These are phyloP conservation scores for Aplosporella prunicola DNA, from an alignment of 2,329 filamentous ascomycete genomes.

Conservation along the genomic window DNA sequence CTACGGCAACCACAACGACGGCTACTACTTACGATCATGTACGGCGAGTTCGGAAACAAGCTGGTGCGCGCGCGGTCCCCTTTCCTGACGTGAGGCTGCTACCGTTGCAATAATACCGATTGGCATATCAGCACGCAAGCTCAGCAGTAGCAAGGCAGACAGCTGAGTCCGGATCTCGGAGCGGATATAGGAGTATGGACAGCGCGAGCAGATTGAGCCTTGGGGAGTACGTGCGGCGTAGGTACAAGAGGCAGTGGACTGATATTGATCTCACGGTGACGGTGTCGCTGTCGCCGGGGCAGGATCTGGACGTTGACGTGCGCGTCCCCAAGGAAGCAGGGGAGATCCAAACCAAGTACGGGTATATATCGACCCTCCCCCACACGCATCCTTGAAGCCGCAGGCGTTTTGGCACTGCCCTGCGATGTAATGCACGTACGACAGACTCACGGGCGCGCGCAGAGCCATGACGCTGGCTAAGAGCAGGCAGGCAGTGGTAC, in stretches of 20 bases:
- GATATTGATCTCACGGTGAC: slow-evolving; percentile 92
- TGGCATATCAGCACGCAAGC: no score
- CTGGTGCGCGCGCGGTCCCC: no score
- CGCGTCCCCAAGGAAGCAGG: slow-evolving; percentile 92
- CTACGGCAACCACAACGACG: no score
- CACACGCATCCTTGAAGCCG: not conserved
- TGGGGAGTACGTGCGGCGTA: slow-evolving; percentile 86
- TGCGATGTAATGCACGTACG: not conserved
- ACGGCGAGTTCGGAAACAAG: slow-evolving; percentile 80
- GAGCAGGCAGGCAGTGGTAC: slow-evolving; percentile 97
- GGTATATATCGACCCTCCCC: slow-evolving; percentile 52
- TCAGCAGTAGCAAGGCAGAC: slow-evolving; percentile 25
- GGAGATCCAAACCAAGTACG: slow-evolving; percentile 98
- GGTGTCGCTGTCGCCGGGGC: slow-evolving; percentile 92
- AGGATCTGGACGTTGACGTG: slow-evolving; percentile 93
- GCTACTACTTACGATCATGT: no score
- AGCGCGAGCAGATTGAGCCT: slow-evolving; percentile 73
- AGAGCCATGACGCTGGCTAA: slow-evolving; percentile 94
- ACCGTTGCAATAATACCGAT: no score
- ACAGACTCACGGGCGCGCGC: slow-evolving; percentile 2
- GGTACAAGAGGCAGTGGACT: slow-evolving; percentile 97
- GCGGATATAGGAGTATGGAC: slow-evolving; percentile 39
- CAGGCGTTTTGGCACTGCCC: not conserved
- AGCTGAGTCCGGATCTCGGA: slow-evolving; percentile 27
- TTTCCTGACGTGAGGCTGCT: no score